Base-by-base conservation (phyloP, 805 yeast genomes). In the Scheffersomyces coipomensis region DNA sequence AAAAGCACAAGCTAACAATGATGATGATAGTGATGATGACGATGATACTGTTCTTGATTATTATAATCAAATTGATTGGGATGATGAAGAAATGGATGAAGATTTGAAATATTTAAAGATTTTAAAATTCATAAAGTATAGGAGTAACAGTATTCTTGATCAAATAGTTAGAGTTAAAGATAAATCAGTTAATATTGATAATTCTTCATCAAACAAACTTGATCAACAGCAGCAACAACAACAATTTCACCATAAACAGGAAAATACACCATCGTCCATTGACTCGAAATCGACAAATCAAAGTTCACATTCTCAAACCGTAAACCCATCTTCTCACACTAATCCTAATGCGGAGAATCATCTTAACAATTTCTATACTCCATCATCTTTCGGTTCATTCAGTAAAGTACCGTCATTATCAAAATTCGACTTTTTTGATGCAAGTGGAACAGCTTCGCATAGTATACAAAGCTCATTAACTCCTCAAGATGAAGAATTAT, bases 1-100 rank as follows among this genome's bases (percentile, higher is more conserved):
- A 36, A 53, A 49, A 30, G 66, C 62, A 21, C 60, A 51, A 19
- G 49, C 55, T 16, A 50, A 50, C 1, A 46, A 50, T n/a, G 68
- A 58, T 19, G 61, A 56, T 12, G 64, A 62, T 5, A 57, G 55
- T 24, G 64, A 56, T 8, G 64, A 54, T 13, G 56, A 52, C 13
- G 53, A 51, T 12, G 44, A 45, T n/a, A 53, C 48, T 15, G 30
- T 39, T 10, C 42, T 36, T n/a, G 21, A 19, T 13, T 43, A 39
- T 21, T 45, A 44, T 25, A 44, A 48, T 16, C 64, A 55, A n/a
- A 67, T 68, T 5, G 75, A 69, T 47, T 69, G 75, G 75, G 75
- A 70, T 42, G 74, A 70, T 41, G 75, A 69, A 45, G 68, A 66
- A 17, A 58, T 69, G 72, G 73, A 68, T 44, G 75, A 70, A 46